A percentile compares a stretch with the other conserved stretches of the same genome.
Conservation (phyloP, 805 yeast genomes). For the Dipodascus geniculatus region DNA sequence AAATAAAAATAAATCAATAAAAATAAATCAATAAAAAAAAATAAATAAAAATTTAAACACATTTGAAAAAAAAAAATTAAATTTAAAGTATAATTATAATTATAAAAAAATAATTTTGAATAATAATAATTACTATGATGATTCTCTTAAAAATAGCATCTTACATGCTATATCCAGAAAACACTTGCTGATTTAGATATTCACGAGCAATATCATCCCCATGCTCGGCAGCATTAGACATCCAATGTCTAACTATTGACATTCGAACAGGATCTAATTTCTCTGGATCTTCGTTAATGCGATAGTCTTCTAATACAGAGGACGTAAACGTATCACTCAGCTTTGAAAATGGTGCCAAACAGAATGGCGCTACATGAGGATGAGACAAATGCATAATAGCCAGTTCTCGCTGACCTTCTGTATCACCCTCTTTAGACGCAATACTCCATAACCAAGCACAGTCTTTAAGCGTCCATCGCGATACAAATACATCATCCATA, state of each 20-base stretch:
- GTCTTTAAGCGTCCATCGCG: conserved; percentile 15
- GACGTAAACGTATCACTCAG: conserved; percentile 15
- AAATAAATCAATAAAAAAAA: no score
- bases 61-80: no score
- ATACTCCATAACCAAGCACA: conserved; percentile 20
- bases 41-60: no score
- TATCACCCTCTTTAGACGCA: conserved; percentile 21
- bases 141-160: no score
- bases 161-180: neutral
- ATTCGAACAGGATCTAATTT: conserved; percentile 21
- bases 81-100: no score
- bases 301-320: conserved; percentile 11
- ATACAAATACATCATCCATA: conserved; percentile 10
- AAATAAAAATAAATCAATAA: no score
- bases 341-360: conserved; percentile 17
- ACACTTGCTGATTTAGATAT: conserved; percentile 14
- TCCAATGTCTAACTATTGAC: conserved; percentile 22
- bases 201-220: conserved; percentile 21
- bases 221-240: conserved; percentile 16
- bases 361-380: conserved; percentile 17
- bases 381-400: conserved; percentile 21
- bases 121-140: no score
- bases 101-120: no score
- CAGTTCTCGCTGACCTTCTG: conserved; percentile 18
- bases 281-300: conserved; percentile 14